Evolutionary conservation across 2,329 filamentous ascomycete genomes (phyloP), one percentile per base, ranked within the genome.

Genomic region (Pseudocercospora crystallina): DNA sequence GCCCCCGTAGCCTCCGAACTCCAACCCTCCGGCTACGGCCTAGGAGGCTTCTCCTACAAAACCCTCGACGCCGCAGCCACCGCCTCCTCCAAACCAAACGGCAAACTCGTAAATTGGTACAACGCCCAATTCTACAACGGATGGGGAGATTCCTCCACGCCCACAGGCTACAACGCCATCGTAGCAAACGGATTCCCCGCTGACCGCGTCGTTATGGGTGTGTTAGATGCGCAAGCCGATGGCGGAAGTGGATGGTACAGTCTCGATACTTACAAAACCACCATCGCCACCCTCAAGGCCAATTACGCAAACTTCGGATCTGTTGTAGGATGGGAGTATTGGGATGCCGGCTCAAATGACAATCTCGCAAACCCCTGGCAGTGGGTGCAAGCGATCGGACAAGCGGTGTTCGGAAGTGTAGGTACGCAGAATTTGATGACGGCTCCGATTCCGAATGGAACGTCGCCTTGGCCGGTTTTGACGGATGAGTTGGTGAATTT

Each of bases 121-220:
- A 66, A 66, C 40, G 59, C 54, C 1, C 64, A 65, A 41, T 65
- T 64, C 52, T 65, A 66, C 51, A 63, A 62, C 15, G 62, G 63
- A 39, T 65, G 61, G 60, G 65, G 64, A 32, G 59, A 65, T 35
- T 57, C 59, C 8, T 58, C 56, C 29, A 53, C 53, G 5, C 47
- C 62, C 0, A 53, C 43, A 2, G 57, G 57, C 45, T 65, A 65
- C 57, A 56, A 65, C 14, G 47, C 49, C 35, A 63, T 65, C 32
- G 53, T 66, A 39, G 32, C 45, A 17, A 57, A 56, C 35, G 61
- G 59, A 11, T 66, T 57, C 48, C 5, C 43, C 4, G 47, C 62
- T 8, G 47, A 53, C 8, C 54, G 63, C 4, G 54, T 66, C 13
- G 57, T 61, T 5, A 54, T 65, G 43, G 64, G 64, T 20, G 50